Evolutionary conservation across 2,329 filamentous ascomycete species (phyloP), one percentile per base, ranked within the genome.

Genomic region (Penicillium capsulatum): DNA sequence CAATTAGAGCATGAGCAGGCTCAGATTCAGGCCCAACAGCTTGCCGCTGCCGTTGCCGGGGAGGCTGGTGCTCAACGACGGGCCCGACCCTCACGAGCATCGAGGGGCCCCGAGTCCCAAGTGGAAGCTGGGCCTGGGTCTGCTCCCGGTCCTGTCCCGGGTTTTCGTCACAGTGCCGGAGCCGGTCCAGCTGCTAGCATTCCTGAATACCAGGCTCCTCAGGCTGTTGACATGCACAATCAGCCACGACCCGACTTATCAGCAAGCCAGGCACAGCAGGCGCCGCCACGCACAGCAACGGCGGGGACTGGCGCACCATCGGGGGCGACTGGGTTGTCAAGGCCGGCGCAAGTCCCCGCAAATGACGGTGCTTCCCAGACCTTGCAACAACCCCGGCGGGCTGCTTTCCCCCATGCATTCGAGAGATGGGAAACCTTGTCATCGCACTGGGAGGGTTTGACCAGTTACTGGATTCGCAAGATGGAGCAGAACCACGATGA

Each of bases 341-440:
- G 56, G 26, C 46, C 54, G 48, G 53, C 49, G 51, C 59, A 55
- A 48, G 52, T 6, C 11, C 26, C 9, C 3, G 29, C 45, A 42
- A 51, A 60, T 31, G 40, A 51, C 13, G 41, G 55, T 20, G 34
- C 53, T 9, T 54, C 62, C 34, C 59, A 63, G 45, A 45, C 44
- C 31, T 59, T 55, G 55, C 67, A 58, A 28, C 60, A 59, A 45
- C 52, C 59, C 16, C 63, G 56, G 38, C 65, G 81, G 41, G 86
- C 84, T 32, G 82, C 83, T 0, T 97, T 98, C 51, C 92, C 92
- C 1, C 92, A 97, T 66, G 92, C 92, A 0, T 98, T 98, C 58
- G 91, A 98, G 65, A 79, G 92, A 44, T 98, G 92, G 92, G 92
- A 98, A 63, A 91, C 87, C 0, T 70, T 98, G 2, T 98, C 92